Conservation (phyloP, 2,329 filamentous ascomycete species). For the Bipolaris sorokiniana region DNA sequence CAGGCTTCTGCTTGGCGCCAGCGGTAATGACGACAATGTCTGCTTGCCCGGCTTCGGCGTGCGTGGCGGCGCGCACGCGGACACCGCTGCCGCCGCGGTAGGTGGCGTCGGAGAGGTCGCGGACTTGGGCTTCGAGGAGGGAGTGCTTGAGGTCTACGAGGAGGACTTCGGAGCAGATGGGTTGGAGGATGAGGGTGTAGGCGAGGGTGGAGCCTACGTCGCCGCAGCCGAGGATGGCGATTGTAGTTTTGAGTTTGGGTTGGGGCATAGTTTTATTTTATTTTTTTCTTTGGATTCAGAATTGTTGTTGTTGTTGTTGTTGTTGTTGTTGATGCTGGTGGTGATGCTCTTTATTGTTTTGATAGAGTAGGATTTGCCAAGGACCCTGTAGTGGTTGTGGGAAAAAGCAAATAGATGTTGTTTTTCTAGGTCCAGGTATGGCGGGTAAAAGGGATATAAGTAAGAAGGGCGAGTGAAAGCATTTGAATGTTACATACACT, state of each 20-base stretch:
- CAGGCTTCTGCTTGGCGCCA: slow-evolving; percentile 58
- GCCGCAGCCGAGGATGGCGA: slow-evolving; percentile 60
- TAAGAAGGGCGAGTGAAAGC: neutral
- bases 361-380: neutral
- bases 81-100: slow-evolving; percentile 54
- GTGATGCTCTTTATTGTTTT: neutral
- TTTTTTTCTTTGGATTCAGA: no score
- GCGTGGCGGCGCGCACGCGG: slow-evolving; percentile 53
- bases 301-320: neutral
- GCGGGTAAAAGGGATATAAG: neutral
- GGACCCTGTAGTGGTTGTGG: neutral
- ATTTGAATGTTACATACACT: slow-evolving; percentile 14
- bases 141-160: slow-evolving; percentile 59
- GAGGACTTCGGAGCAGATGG: slow-evolving; percentile 59
- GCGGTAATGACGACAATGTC: slow-evolving; percentile 63
- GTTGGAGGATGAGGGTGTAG: slow-evolving; percentile 59
- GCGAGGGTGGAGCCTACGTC: slow-evolving; percentile 60
- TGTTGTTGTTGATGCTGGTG: neutral
- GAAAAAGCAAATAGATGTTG: neutral
- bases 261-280: slow-evolving; percentile 22
- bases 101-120: slow-evolving; percentile 60
- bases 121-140: slow-evolving; percentile 57
- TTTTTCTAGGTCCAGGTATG: neutral
- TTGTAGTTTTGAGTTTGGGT: slow-evolving; percentile 45
- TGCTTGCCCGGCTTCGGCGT: slow-evolving; percentile 59